Base-by-base conservation (phyloP, 2,329 filamentous ascomycete species). In the Xylaria polymorpha region DNA sequence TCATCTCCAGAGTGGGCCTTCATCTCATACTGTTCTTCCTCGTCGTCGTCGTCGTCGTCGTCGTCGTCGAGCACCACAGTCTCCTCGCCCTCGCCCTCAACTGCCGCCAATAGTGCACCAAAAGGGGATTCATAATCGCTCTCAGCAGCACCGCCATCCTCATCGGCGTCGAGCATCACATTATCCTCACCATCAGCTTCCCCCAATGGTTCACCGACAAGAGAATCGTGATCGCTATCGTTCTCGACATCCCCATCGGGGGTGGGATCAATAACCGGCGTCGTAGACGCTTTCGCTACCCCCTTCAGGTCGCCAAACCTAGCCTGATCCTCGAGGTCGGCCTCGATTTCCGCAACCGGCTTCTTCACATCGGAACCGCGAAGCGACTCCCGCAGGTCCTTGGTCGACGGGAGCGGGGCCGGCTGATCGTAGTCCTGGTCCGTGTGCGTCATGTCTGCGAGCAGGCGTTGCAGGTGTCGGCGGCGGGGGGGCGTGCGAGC, bases 341-440 rank as follows among this genome's bases (percentile, higher is more conserved):
- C 15, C 0, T 71, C 69, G 18, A 71, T 69, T 43, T 67, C 2
- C 1, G 4, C 14, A 4, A 62, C 22, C 1, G 64, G 12, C 29
- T 51, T 59, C 1, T 41, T 46, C 1, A 69, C 5, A 29, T 69
- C 51, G 0, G 20, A 9, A 0, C 51, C 51, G 0, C 29, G 43
- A 9, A 67, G 18, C 32, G 35, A 6, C 25, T 71, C 66, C 12
- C 41, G 44, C 2, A n/a, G n/a, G 15, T 66, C 63, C 44, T 46
- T 64, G 14, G 8, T 14, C 29, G 58, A 14, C n/a, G 43, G n/a
- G 18, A 7, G 18, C 3, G 35, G 18, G 22, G 10, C 41, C 10
- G 35, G 9, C 3, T 12, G 1, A 3, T 73, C 65, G 6, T 72
- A 12, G 10, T 74, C 72, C 29, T 72, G 70, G 4, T 72, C 71